Base-by-base conservation (phyloP, 1,284 basidiomycete genomes). In the Lignosus rhinocerotis region DNA sequence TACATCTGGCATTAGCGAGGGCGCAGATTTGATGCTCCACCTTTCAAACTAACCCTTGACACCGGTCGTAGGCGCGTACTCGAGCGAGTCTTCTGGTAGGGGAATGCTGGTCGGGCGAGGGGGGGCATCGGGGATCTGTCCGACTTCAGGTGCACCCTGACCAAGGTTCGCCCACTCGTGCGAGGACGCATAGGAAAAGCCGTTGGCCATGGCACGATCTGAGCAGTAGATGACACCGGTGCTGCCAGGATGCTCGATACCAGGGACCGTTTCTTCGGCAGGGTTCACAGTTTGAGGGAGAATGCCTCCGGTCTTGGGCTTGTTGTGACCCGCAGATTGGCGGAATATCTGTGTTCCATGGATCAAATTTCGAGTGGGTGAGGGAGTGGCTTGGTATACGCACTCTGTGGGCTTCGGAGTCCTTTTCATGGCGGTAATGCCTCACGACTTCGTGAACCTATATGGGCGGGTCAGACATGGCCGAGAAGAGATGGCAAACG, bases 21-120 rank as follows among this genome's bases (percentile, higher is more conserved):
- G 30, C 36, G 19, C 50, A 63, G 11, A 72, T 67, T 51, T 53
- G 45, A 49, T 34, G 31, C 19, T 51, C 9, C 38, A 11, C 32
- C 31, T 51, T 34, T 41, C 44, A 33, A 55, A 60, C 71, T 17
- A 66, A 89, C 89, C 84, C 79, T 90, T 94, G 47, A 95, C 88
- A 52, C 95, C 95, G 0, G 93, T 93, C 2, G 94, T 96, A 0
- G 96, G 94, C 1, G 93, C 95, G 68, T 97, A 97, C 74, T 96
- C 93, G 68, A 95, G 80, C 41, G 92, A 89, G 70, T 93, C 91
- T 21, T 84, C 69, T 30, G 87, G 85, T 50, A 90, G 69, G 33
- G 80, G 74, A 56, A 96, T 81, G 49, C 78, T 77, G 4, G 80
- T 79, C 1, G 89, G 88, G 39, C 93, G 86, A 21, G 81, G 73